phyloP scores from a whole-genome alignment of 2,329 filamentous ascomycete genomes.

The Penicillium sclerotigenum region DNA sequence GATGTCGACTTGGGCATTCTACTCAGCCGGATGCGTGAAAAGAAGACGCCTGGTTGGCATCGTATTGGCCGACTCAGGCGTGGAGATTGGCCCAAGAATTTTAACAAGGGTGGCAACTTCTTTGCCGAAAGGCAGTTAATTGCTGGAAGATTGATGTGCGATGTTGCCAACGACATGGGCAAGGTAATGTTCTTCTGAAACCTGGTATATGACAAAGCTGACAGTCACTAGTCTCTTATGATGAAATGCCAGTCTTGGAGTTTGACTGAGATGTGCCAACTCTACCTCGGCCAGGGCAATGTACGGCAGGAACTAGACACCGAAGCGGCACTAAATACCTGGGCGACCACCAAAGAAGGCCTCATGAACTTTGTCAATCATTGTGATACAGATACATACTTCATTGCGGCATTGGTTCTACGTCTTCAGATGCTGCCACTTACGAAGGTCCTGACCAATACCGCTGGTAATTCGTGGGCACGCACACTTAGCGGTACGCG shows the following conservation, averaged over 20 bases:
- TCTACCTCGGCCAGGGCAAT: slow-evolving; percentile 74
- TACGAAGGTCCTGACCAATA: slow-evolving; percentile 91
- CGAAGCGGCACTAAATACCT: slow-evolving; percentile 79
- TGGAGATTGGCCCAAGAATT: slow-evolving; percentile 78
- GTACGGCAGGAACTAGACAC: slow-evolving; percentile 81
- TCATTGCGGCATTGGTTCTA: slow-evolving; percentile 84
- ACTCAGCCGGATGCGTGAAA: slow-evolving; percentile 79
- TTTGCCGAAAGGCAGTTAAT: slow-evolving; percentile 90
- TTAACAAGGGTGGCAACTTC: slow-evolving; percentile 82
- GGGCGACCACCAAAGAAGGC: slow-evolving; percentile 78
- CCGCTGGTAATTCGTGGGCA: slow-evolving; percentile 98
- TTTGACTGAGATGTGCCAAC: slow-evolving; percentile 92
- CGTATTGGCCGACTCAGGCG: slow-evolving; percentile 83
- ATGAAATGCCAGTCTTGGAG: slow-evolving; percentile 97
- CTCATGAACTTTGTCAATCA: slow-evolving; percentile 92
- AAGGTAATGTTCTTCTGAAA: slow-evolving; percentile 52
- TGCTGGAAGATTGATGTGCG: slow-evolving; percentile 83
- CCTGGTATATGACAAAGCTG: slow-evolving; percentile 16
- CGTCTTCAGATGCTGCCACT: slow-evolving; percentile 88
- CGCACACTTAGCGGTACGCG: slow-evolving; percentile 92
- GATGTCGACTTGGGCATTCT: slow-evolving; percentile 94
- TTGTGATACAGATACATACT: slow-evolving; percentile 93
- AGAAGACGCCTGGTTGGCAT: slow-evolving; percentile 92
- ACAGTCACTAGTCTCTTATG: slow-evolving; percentile 68
- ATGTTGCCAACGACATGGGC: slow-evolving; percentile 92